These are phyloP conservation scores for Paraphaeosphaeria minitans DNA, from an alignment of 2,329 filamentous ascomycete species.

Conservation along the genomic window DNA sequence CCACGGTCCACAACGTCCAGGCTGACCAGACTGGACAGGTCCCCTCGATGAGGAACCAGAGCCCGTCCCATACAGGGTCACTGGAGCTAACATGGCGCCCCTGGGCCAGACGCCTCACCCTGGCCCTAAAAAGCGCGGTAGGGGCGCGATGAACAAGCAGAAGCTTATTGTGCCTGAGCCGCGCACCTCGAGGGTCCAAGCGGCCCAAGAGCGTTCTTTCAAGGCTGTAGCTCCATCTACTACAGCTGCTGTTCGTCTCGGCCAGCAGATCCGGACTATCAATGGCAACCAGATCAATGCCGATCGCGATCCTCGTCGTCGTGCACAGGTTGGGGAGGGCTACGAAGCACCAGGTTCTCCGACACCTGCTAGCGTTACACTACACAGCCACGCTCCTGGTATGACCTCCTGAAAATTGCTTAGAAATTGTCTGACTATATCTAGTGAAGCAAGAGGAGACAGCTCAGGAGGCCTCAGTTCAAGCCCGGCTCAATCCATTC, in stretches of 20 bases:
- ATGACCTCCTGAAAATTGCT: background rate
- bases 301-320: background rate
- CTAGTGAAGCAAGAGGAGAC: slow-evolving; percentile 5
- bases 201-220: background rate
- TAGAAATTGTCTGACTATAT: background rate
- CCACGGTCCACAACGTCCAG: too few species aligned
- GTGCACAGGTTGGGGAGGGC: background rate
- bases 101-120: background rate
- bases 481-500: background rate
- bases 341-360: background rate
- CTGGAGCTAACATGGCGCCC: background rate
- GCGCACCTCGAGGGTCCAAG: background rate
- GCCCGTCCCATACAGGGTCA: background rate
- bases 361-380: background rate
- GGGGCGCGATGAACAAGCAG: background rate
- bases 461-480: background rate
- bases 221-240: background rate
- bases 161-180: background rate
- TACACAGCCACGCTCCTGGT: background rate
- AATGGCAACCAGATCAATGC: background rate
- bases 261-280: background rate
- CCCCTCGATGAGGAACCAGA: slow-evolving; percentile 1
- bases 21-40: background rate
- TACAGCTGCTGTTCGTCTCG: slow-evolving; percentile 1
- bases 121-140: background rate